These are phyloP conservation scores for Pseudisothecium myosuroides DNA, from an alignment of 225 moss, liverwort and hornwort species.

Conservation along the genomic window DNA sequence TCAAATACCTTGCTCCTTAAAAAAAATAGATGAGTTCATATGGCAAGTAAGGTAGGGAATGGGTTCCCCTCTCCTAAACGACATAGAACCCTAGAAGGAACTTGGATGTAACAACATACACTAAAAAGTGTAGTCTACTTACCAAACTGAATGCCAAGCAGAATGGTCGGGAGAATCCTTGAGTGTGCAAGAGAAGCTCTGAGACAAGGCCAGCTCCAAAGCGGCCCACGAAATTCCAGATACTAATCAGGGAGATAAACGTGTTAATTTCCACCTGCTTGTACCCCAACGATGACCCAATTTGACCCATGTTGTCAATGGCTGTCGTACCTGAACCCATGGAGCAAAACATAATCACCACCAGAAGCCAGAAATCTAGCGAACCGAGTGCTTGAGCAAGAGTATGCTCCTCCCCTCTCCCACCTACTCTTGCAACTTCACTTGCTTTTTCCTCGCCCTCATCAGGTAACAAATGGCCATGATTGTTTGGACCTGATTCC, in stretches of 20 bases:
- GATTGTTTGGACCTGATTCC: not conserved
- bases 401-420: conserved; percentile 34
- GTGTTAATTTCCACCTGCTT: conserved; percentile 26
- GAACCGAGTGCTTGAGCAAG: conserved; percentile 26
- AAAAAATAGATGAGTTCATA: not conserved
- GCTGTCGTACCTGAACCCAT: conserved; percentile 61
- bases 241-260: conserved; percentile 55
- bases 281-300: conserved; percentile 58
- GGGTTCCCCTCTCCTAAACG: not conserved
- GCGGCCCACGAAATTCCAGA: conserved; percentile 72
- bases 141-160: conserved; percentile 37
- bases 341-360: conserved; percentile 45
- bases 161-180: conserved; percentile 34
- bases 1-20: not conserved
- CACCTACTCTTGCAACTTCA: not conserved
- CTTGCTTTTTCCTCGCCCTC: not conserved
- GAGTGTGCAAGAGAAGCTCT: conserved; percentile 33
- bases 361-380: conserved; percentile 56
- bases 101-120: not conserved
- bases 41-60: not conserved
- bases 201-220: conserved; percentile 48
- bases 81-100: not conserved
- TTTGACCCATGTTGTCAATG: conserved; percentile 66
- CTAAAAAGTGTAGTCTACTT: not conserved
- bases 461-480: not conserved